These are phyloP conservation scores for Russula brevipes DNA, from an alignment of 768 basidiomycete genomes.

Conservation along the genomic window DNA sequence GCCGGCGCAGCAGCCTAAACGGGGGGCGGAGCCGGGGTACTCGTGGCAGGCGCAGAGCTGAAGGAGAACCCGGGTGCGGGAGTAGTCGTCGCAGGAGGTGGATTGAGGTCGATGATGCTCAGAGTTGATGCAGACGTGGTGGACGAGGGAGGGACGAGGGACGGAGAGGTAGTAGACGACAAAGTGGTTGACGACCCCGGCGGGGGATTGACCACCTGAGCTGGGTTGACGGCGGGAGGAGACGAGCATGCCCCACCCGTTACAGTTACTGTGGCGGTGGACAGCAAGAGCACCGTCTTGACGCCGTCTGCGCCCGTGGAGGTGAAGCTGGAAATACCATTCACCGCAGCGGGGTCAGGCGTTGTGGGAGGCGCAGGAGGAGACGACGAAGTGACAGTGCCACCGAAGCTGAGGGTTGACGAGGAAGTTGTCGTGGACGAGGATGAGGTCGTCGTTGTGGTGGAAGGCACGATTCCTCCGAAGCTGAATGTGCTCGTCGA, in stretches of 20 bases:
- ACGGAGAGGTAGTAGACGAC: background rate
- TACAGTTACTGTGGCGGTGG: conserved; percentile 1
- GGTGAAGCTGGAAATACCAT: background rate
- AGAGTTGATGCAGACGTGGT: background rate
- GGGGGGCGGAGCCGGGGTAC: background rate
- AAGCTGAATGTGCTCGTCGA: conserved; percentile 9
- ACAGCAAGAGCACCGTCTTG: conserved; percentile 11
- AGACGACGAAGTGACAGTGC: background rate
- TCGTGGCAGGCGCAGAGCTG: conserved; percentile 2
- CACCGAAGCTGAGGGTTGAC: conserved; percentile 6
- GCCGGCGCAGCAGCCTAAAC: background rate
- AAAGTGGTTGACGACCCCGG: background rate
- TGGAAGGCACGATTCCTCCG: conserved; percentile 16
- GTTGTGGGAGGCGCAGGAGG: background rate
- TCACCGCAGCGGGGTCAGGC: background rate
- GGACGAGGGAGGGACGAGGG: background rate
- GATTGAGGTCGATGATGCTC: conserved; percentile 4
- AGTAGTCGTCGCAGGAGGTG: background rate
- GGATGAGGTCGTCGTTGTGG: background rate
- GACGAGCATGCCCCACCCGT: background rate
- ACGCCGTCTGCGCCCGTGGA: conserved; percentile 14
- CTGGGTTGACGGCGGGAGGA: conserved; percentile 2
- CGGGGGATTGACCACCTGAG: background rate
- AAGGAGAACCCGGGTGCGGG: conserved; percentile 2
- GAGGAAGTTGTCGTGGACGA: background rate